Conservation (phyloP, 2,329 filamentous ascomycete genomes). For the Aspergillus niger region DNA sequence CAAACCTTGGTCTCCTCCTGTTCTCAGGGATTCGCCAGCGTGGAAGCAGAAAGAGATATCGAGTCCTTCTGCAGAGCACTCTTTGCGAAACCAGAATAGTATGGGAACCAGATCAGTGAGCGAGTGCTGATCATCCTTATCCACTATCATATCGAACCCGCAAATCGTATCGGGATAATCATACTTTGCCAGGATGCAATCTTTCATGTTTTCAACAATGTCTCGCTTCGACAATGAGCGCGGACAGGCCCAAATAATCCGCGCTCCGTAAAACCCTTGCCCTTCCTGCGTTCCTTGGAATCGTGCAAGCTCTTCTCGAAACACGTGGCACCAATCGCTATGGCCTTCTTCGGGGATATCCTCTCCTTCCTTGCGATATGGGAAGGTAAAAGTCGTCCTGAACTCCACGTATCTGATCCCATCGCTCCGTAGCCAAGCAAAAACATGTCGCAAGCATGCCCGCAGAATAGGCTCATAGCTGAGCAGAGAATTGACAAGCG, state of each 20-base stretch:
- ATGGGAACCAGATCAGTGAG: constrained; percentile 77
- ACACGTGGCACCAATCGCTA: constrained; percentile 67
- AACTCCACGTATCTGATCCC: constrained; percentile 85
- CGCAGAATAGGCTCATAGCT: constrained; percentile 91
- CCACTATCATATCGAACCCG: constrained; percentile 87
- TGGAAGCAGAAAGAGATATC: constrained; percentile 95
- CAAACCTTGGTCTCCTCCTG: constrained; percentile 80
- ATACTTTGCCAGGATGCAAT: constrained; percentile 80
- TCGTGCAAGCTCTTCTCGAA: constrained; percentile 74
- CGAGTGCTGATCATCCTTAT: constrained; percentile 77
- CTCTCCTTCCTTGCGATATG: constrained; percentile 66
- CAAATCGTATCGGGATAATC: constrained; percentile 76
- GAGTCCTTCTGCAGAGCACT: constrained; percentile 74
- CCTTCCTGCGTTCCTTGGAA: constrained; percentile 75
- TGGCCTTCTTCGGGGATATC: constrained; percentile 69
- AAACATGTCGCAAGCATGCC: constrained; percentile 69
- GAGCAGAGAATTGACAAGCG: constrained; percentile 71
- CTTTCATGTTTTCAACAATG: constrained; percentile 79
- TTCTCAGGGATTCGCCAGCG: constrained; percentile 82
- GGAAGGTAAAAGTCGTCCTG: constrained; percentile 70
- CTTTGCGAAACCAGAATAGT: constrained; percentile 90
- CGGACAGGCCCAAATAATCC: constrained; percentile 81
- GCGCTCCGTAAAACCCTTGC: constrained; percentile 77
- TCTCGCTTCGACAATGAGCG: constrained; percentile 64
- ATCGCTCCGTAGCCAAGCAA: constrained; percentile 73